Conservation (phyloP, 2,329 filamentous ascomycete species). For the Fusarium foetens region DNA sequence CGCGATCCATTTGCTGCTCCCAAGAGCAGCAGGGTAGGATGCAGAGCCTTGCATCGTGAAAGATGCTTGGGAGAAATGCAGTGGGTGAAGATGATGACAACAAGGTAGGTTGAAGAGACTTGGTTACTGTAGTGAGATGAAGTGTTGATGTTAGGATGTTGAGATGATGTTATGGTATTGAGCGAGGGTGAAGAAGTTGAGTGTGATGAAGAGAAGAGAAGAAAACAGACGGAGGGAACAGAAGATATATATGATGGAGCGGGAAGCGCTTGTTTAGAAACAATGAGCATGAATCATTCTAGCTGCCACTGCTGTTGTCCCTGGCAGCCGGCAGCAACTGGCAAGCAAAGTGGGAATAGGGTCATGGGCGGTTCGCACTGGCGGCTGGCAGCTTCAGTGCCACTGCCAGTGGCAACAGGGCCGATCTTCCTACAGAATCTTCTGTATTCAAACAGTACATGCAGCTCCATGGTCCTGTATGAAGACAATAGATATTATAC, state of each 20-base stretch:
- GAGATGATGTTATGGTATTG: not conserved
- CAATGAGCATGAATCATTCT: not conserved
- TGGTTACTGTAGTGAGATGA: not conserved
- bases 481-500: not conserved
- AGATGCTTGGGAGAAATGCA: not conserved
- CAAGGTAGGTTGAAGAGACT: not conserved
- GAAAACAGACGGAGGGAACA: not conserved
- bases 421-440: not conserved
- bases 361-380: not conserved
- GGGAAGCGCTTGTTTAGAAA: not conserved
- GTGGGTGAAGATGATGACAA: not conserved
- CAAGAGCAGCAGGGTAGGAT: conserved; percentile 21
- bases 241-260: not conserved
- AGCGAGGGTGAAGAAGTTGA: not conserved
- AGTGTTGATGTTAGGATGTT: not conserved
- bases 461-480: not conserved
- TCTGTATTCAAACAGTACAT: not conserved
- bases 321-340: conserved; percentile 3
- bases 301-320: not conserved
- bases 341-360: conserved; percentile 7
- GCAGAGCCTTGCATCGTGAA: conserved; percentile 16
- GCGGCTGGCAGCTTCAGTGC: not conserved
- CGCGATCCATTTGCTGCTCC: conserved; percentile 15
- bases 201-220: not conserved
- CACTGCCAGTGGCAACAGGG: not conserved